Evolutionary conservation across 129 eudicot genomes (phyloP).

Genomic region (Deinandra increscens): DNA sequence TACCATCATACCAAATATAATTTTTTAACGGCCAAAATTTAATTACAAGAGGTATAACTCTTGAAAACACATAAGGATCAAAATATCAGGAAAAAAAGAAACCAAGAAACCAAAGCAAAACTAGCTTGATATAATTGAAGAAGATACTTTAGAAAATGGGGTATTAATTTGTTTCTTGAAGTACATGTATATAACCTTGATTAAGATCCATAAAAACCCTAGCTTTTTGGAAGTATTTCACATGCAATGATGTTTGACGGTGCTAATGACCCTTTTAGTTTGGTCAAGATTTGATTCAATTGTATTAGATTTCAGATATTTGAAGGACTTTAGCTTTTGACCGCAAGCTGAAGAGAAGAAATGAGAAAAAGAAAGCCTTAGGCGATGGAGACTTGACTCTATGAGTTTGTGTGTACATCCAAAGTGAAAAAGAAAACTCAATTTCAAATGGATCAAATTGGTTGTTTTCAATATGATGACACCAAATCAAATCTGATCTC

Average conservation of each 20-base stretch:
- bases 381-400: slow-evolving; percentile 70
- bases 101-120: slow-evolving; percentile 4
- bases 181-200: slow-evolving; percentile 19
- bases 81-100: not conserved
- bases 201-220: slow-evolving; percentile 28
- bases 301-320: slow-evolving; percentile 27
- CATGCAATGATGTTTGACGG: slow-evolving; percentile 37
- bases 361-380: slow-evolving; percentile 39
- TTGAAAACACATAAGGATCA: not conserved
- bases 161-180: slow-evolving; percentile 12
- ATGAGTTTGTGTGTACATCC: slow-evolving; percentile 16
- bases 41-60: not conserved
- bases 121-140: slow-evolving; percentile 1
- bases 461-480: slow-evolving; percentile 27
- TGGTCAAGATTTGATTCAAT: slow-evolving; percentile 20
- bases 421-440: slow-evolving; percentile 19
- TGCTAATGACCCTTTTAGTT: not conserved
- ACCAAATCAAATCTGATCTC: slow-evolving; percentile 17
- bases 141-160: slow-evolving; percentile 18
- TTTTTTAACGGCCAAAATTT: not conserved
- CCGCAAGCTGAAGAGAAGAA: slow-evolving; percentile 52
- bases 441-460: slow-evolving; percentile 16
- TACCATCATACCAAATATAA: not conserved
- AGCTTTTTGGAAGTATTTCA: not conserved
- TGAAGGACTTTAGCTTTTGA: slow-evolving; percentile 54